A percentile compares a stretch with the other conserved stretches of the same genome.
These are phyloP conservation scores for Blumeria graminis DNA, from an alignment of 2,329 filamentous ascomycete species.

Conservation along the genomic window DNA sequence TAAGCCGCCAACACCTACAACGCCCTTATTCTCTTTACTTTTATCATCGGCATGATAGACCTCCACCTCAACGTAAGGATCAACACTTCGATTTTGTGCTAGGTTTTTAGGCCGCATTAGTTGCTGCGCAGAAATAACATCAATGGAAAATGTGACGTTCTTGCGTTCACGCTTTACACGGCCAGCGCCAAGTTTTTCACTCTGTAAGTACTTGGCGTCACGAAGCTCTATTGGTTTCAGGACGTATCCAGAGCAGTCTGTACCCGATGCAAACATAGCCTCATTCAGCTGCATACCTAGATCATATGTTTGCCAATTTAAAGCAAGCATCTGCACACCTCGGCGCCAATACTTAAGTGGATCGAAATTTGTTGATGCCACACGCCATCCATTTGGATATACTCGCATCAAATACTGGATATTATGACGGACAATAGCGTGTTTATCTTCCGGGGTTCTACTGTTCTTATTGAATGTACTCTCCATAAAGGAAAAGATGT, in stretches of 20 bases:
- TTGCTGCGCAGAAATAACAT: constrained; percentile 84
- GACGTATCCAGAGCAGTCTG: constrained; percentile 74
- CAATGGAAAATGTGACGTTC: constrained; percentile 61
- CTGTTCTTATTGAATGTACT: constrained; percentile 64
- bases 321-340: constrained; percentile 88
- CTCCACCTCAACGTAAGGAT: constrained; percentile 87
- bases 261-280: constrained; percentile 86
- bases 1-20: constrained; percentile 38
- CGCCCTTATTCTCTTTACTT: constrained; percentile 59
- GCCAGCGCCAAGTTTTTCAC: constrained; percentile 25
- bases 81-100: constrained; percentile 50
- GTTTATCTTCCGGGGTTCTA: constrained; percentile 50
- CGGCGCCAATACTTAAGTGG: constrained; percentile 83
- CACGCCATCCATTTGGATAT: constrained; percentile 61
- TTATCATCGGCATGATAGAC: constrained; percentile 89
- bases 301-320: constrained; percentile 98
- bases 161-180: constrained; percentile 51
- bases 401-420: constrained; percentile 79
- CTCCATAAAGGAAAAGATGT: constrained; percentile 90
- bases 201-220: constrained; percentile 36
- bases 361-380: constrained; percentile 84
- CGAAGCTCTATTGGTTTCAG: constrained; percentile 76
- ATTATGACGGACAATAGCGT: constrained; percentile 69
- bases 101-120: constrained; percentile 61
- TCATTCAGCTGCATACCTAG: constrained; percentile 89